Percentiles rank a stretch among this genome's conserved stretches.
Conservation (phyloP, 257 asterid species). For the Eucommia ulmoides region DNA sequence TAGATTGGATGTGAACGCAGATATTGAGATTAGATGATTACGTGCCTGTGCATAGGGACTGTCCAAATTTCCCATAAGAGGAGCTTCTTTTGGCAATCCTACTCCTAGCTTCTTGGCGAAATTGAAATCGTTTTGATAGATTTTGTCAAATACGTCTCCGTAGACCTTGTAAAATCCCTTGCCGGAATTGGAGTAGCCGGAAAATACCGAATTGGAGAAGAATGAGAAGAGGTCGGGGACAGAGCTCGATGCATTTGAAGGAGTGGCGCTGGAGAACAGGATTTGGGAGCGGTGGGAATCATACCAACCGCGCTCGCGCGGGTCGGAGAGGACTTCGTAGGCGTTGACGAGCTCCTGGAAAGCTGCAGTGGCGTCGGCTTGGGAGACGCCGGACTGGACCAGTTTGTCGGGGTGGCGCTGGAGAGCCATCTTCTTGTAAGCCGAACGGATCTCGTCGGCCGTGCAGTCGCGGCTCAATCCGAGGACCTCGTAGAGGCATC, state of each 20-base stretch:
- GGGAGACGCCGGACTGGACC: conserved; percentile 60
- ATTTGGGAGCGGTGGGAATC: conserved; percentile 92
- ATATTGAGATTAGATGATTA: too few species aligned
- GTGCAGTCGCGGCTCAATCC: conserved; percentile 55
- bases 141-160: conserved; percentile 57
- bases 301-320: conserved; percentile 88
- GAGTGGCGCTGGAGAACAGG: conserved; percentile 32
- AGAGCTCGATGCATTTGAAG: conserved; percentile 7
- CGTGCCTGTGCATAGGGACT: conserved; percentile 73
- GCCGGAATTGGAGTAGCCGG: conserved; percentile 73
- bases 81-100: conserved; percentile 72
- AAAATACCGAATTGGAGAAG: conserved; percentile 72
- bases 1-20: too few species aligned
- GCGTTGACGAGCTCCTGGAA: conserved; percentile 95
- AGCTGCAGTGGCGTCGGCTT: conserved; percentile 81
- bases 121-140: conserved; percentile 52
- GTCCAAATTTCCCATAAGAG: conserved; percentile 71
- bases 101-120: conserved; percentile 56
- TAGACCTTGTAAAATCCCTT: conserved; percentile 81
- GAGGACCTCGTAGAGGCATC: conserved; percentile 89
- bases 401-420: conserved; percentile 99
- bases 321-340: conserved; percentile 82
- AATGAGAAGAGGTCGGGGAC: conserved; percentile 50
- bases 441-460: conserved; percentile 79
- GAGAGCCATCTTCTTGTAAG: conserved; percentile 76